Conservation (phyloP, 129 eudicot genomes). For the Daucus carota region DNA sequence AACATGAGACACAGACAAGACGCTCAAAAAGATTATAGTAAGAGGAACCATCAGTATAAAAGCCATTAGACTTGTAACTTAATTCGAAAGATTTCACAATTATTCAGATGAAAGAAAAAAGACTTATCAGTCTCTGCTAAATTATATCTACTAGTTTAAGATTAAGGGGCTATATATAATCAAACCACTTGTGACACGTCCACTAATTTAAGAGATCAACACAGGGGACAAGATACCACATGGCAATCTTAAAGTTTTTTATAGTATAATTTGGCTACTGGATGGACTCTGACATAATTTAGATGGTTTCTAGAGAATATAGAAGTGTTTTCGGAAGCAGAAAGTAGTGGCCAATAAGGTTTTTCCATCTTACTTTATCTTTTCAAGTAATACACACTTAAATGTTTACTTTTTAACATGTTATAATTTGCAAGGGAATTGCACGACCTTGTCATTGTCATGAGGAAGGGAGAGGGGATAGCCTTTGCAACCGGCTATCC, state of each 20-base stretch:
- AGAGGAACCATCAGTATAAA: constrained; percentile 26
- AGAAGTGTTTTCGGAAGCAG: constrained; percentile 12
- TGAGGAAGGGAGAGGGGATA: background rate
- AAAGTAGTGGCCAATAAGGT: background rate
- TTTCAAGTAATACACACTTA: too few species aligned
- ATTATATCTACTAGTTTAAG: constrained; percentile 15
- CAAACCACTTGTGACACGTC: constrained; percentile 31
- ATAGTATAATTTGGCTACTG: constrained; percentile 13
- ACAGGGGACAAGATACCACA: background rate
- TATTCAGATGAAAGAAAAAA: constrained; percentile 34
- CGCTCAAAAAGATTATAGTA: constrained; percentile 18
- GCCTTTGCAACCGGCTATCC: background rate
- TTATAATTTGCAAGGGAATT: background rate
- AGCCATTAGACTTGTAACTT: constrained; percentile 34
- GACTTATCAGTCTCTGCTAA: constrained; percentile 32
- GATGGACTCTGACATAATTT: constrained; percentile 25
- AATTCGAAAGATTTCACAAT: constrained; percentile 23
- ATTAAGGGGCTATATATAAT: constrained; percentile 15
- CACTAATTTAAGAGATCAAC: background rate
- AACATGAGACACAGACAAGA: constrained; percentile 24
- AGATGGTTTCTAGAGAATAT: constrained; percentile 11
- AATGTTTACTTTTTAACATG: constrained; percentile 12
- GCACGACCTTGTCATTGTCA: background rate
- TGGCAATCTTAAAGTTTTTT: constrained; percentile 5
- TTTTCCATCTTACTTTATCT: background rate